These are phyloP conservation scores for Paracoccidioides brasiliensis DNA, from an alignment of 2,329 filamentous ascomycete genomes.

Conservation along the genomic window DNA sequence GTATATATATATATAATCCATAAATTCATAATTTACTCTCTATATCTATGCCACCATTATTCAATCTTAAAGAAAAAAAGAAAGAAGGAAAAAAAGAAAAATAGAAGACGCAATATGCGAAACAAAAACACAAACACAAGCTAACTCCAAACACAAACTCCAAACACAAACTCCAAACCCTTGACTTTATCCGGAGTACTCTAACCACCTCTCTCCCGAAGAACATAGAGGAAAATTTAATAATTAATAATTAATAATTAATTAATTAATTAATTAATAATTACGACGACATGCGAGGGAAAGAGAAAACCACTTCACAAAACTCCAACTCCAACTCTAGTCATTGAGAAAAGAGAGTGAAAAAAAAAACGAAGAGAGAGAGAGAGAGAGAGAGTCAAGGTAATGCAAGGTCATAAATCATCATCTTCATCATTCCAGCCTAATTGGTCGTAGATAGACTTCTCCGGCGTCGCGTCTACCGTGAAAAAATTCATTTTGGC, in stretches of 20 bases:
- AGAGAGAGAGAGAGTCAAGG: conserved; percentile 1
- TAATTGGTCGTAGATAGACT: conserved; percentile 31
- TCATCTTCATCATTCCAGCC: conserved; percentile 34
- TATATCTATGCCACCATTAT: background rate
- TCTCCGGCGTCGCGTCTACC: conserved; percentile 18
- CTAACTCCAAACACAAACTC: background rate
- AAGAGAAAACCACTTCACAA: no score
- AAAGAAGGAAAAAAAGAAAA: background rate
- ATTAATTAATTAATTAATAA: no score
- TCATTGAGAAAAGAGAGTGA: no score
- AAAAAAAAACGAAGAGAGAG: no score
- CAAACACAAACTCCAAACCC: no score
- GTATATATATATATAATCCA: background rate
- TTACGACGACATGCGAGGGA: no score
- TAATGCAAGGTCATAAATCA: conserved; percentile 13
- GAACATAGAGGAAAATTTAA: no score
- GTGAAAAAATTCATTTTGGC: background rate
- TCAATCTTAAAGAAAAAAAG: background rate
- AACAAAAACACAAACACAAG: background rate
- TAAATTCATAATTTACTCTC: background rate
- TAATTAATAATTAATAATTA: no score
- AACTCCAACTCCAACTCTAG: no score
- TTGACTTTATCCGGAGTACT: no score
- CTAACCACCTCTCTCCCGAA: no score
- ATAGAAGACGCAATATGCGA: background rate